Base-by-base conservation (phyloP, 2,329 filamentous ascomycete genomes). In the Fusarium vanettenii region DNA sequence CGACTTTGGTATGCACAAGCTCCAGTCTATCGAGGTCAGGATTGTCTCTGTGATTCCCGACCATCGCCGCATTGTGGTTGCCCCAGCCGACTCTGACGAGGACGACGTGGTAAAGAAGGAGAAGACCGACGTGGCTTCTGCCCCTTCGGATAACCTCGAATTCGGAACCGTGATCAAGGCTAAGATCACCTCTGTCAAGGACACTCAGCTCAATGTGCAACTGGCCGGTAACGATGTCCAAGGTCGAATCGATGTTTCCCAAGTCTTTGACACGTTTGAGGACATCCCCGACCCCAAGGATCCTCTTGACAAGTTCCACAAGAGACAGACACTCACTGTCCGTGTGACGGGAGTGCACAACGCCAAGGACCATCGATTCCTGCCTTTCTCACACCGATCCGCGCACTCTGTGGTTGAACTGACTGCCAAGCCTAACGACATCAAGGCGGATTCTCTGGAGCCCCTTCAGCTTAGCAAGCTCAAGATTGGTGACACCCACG, bases 191-290 rank as follows among this genome's bases (percentile, higher is more conserved):
- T 94, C 94, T 0, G 86, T 98, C 80, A 98, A 97, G 83, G 92
- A 92, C 59, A 98, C 96, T 0, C 97, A 99, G 81, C 86, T 98
- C 65, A 98, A 98, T 76, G 95, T 99, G 7, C 91, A 94, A 75
- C 88, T 98, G 60, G 93, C 94, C 50, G 94, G 97, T 79, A 82
- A 73, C 39, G 77, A 83, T 18, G 88, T 97, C 10, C 94, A 97
- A 81, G 97, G 96, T n/a, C 94, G 97, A 20, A 92, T 99, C 69
- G 96, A 98, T 80, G 90, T 97, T 7, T 97, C 97, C 1, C 95
- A 98, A 81, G 85, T 95, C 14, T 99, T 97, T 81, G 94, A 98
- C 81, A 88, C 87, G 13, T 98, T 93, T 92, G 93, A 97, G 56
- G 92, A 96, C 50, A 97, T 99, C 78, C 88, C 91, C 66, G 91